Conservation (phyloP, 352 stramenopile genomes). For the Globisporangium paddicum region DNA sequence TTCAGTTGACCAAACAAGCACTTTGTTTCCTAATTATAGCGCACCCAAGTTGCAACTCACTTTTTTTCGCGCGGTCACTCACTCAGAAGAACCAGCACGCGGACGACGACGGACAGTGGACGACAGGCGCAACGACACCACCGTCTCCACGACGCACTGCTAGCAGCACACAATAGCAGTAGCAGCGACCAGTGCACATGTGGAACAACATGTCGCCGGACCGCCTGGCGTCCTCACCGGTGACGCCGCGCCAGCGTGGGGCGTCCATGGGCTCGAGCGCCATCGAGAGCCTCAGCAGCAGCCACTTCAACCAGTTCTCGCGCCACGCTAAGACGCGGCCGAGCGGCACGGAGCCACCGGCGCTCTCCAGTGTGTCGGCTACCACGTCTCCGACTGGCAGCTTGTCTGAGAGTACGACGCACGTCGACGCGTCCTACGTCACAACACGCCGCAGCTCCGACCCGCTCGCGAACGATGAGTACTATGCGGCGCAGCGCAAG, state of each 20-base stretch:
- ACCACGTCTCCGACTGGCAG: not conserved
- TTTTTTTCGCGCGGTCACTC: not conserved
- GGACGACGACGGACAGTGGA: not conserved
- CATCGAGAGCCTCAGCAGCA: conserved; percentile 7
- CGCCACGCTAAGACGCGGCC: conserved; percentile 11
- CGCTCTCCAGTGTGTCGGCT: not conserved
- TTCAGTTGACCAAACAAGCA: too few species aligned
- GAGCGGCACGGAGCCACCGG: conserved; percentile 5
- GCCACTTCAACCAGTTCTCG: conserved; percentile 11
- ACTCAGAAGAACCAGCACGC: not conserved
- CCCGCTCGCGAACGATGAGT: conserved; percentile 58
- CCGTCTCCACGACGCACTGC: not conserved
- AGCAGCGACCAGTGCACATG: not conserved
- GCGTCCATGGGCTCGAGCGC: conserved; percentile 15
- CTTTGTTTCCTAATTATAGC: too few species aligned
- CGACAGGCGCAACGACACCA: not conserved
- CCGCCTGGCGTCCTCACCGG: conserved; percentile 2
- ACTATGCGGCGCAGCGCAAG: conserved; percentile 61
- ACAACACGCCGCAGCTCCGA: conserved; percentile 49
- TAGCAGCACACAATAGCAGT: not conserved
- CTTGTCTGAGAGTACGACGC: not conserved
- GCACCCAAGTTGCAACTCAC: not conserved
- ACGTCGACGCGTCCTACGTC: conserved; percentile 24
- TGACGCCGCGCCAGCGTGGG: conserved; percentile 9
- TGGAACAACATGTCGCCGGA: not conserved